phyloP scores from a whole-genome alignment of 352 stramenopile genomes.

The Pythium volutum region DNA sequence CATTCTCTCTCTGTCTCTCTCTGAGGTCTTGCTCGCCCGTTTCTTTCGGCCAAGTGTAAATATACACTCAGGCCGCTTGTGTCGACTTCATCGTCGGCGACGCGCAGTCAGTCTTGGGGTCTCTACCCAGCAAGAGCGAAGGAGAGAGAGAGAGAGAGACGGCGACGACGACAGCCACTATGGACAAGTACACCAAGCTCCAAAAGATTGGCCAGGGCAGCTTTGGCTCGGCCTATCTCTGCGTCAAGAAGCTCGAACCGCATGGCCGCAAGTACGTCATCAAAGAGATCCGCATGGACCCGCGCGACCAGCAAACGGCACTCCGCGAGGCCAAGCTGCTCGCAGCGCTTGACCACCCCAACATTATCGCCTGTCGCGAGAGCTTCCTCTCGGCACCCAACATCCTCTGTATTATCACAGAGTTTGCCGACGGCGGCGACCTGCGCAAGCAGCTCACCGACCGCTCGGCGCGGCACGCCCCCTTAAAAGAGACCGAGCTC shows the following conservation, averaged over 20 bases:
- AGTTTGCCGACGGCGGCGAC: constrained; percentile 78
- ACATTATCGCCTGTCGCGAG: constrained; percentile 82
- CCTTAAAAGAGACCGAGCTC: constrained; percentile 38
- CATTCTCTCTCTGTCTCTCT: neutral
- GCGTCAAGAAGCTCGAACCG: constrained; percentile 36
- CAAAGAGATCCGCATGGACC: constrained; percentile 74
- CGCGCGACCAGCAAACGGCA: constrained; percentile 52
- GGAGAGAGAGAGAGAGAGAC: neutral
- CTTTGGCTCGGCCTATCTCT: constrained; percentile 69
- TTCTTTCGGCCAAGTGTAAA: neutral
- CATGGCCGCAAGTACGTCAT: constrained; percentile 55
- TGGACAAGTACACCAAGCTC: constrained; percentile 80
- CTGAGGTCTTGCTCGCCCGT: neutral
- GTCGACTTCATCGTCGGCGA: too few species aligned
- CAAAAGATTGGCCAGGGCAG: constrained; percentile 73
- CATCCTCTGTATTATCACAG: constrained; percentile 83
- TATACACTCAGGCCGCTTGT: neutral
- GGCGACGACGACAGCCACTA: constrained; percentile 10
- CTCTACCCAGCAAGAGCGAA: neutral
- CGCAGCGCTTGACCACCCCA: constrained; percentile 69
- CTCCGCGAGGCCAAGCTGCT: constrained; percentile 69
- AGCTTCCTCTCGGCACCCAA: constrained; percentile 46
- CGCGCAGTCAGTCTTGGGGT: neutral
- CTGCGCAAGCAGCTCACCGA: constrained; percentile 53
- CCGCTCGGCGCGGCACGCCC: constrained; percentile 15